These are phyloP conservation scores for Claviceps fusiformis DNA, from an alignment of 2,329 filamentous ascomycete genomes.

Conservation along the genomic window DNA sequence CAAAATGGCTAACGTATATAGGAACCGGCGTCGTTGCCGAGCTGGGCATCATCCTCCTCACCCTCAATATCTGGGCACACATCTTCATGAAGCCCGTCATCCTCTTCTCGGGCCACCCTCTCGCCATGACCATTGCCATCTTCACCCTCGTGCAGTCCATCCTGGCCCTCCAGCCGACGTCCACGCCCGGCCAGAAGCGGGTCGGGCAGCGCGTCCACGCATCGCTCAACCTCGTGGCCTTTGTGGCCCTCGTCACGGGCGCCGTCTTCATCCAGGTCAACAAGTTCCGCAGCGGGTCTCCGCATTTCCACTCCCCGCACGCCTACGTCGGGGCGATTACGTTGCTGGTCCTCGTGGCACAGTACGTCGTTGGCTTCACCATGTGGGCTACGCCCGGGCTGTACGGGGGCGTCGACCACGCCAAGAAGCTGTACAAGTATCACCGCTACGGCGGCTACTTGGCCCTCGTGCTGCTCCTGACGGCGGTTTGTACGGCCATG, in stretches of 20 bases:
- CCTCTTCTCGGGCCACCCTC: constrained; percentile 80
- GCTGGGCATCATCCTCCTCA: constrained; percentile 60
- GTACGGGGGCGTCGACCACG: constrained; percentile 67
- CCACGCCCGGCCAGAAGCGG: constrained; percentile 60
- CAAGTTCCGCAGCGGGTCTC: constrained; percentile 54
- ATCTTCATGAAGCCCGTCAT: constrained; percentile 59
- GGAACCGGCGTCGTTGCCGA: constrained; percentile 75
- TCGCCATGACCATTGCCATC: constrained; percentile 53
- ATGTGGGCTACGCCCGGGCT: constrained; percentile 64
- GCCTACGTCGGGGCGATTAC: constrained; percentile 71
- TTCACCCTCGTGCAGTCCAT: constrained; percentile 67
- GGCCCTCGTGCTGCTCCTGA: constrained; percentile 55
- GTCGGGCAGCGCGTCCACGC: constrained; percentile 50
- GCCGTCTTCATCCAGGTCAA: constrained; percentile 68
- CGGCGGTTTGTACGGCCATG: constrained; percentile 61
- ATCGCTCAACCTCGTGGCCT: constrained; percentile 51
- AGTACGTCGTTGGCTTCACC: constrained; percentile 68
- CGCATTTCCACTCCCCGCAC: constrained; percentile 70
- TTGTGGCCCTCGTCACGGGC: constrained; percentile 49
- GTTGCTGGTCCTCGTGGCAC: constrained; percentile 54
- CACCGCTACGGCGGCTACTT: constrained; percentile 69
- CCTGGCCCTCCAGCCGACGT: constrained; percentile 71
- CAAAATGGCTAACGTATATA: constrained; percentile 19
- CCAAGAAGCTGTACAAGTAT: constrained; percentile 80
- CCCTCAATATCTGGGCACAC: constrained; percentile 62